Evolutionary conservation across 345 rosid species (phyloP).

Genomic region (Populus alba): DNA sequence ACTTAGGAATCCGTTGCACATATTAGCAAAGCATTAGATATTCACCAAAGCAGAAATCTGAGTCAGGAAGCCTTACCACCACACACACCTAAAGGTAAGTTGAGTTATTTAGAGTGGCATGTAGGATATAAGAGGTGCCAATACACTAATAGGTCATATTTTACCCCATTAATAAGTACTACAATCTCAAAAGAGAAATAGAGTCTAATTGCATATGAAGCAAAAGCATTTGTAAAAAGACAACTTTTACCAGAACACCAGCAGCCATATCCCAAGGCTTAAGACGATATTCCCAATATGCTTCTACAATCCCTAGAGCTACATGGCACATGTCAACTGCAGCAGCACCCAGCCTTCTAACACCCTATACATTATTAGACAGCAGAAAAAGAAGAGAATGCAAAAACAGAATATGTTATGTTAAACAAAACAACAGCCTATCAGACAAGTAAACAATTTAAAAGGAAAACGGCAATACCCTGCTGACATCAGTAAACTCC

Average conservation of each 20-base stretch:
- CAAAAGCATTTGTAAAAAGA: conserved; percentile 1
- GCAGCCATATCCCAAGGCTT: conserved; percentile 99
- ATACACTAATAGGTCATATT: background rate
- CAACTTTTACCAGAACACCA: conserved; percentile 73
- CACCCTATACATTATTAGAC: conserved; percentile 49
- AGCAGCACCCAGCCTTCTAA: conserved; percentile 95
- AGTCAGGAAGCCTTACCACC: background rate
- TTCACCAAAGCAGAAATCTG: background rate
- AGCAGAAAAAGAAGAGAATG: background rate
- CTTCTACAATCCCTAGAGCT: conserved; percentile 85
- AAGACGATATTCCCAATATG: conserved; percentile 93
- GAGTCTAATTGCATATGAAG: conserved; percentile 4
- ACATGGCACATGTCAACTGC: conserved; percentile 99
- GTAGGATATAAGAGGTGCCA: background rate
- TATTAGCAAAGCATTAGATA: background rate
- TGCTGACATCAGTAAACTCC: conserved; percentile 87
- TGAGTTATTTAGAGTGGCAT: background rate
- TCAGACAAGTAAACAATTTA: background rate
- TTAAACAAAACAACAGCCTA: background rate
- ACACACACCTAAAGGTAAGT: background rate
- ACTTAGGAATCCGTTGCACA: background rate
- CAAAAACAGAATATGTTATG: background rate
- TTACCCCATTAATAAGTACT: background rate
- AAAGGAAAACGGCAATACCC: conserved; percentile 38
- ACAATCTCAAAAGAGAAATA: background rate